Evolutionary conservation across 192 early-diverging fungal species (phyloP).

Genomic region (Mortierella alpina): DNA sequence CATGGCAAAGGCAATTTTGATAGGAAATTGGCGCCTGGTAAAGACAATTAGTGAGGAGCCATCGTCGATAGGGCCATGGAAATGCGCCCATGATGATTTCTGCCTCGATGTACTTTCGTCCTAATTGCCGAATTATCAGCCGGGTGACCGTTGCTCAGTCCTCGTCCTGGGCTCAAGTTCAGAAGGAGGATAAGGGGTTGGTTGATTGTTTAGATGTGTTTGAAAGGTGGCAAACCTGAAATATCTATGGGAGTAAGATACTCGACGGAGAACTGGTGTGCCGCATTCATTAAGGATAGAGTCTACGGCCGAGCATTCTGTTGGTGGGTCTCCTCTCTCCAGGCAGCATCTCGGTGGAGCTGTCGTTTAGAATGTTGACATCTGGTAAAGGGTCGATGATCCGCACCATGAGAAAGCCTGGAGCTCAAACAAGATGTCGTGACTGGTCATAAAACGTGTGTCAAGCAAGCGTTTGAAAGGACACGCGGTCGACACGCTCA

Average conservation of each 20-base stretch:
- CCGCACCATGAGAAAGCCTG: too few relatives aligned
- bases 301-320: too few relatives aligned
- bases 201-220: conserved; percentile 12
- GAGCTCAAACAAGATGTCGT: too few relatives aligned
- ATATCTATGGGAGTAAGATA: conserved; percentile 12
- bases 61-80: conserved; percentile 16
- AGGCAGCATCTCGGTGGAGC: too few relatives aligned
- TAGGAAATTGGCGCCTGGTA: conserved; percentile 5
- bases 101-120: conserved; percentile 7
- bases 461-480: too few relatives aligned
- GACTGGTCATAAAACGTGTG: too few relatives aligned
- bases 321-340: too few relatives aligned
- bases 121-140: conserved; percentile 12
- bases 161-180: conserved; percentile 6
- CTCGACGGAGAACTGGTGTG: neutral
- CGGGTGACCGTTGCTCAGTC: conserved; percentile 27
- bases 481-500: too few relatives aligned
- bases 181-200: conserved; percentile 23
- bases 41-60: conserved; percentile 24
- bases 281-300: too few relatives aligned
- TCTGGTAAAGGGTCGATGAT: too few relatives aligned
- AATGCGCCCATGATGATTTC: conserved; percentile 16
- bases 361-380: too few relatives aligned
- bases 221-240: conserved; percentile 9
- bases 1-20: conserved; percentile 23